Evolutionary conservation across 306 rosid species (phyloP).

Genomic region (barrel medic (Medicago truncatula)): DNA sequence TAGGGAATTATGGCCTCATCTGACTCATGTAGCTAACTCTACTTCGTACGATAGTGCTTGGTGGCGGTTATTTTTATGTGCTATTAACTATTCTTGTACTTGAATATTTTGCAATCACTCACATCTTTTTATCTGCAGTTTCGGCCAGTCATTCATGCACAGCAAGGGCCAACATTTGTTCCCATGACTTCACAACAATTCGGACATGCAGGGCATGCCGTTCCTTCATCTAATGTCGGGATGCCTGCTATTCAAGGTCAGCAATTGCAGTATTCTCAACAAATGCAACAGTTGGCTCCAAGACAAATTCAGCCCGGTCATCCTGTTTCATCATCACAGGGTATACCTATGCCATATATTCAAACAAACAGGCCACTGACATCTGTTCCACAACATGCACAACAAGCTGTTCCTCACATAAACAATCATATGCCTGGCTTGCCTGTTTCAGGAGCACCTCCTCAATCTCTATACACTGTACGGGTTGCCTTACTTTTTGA

Average conservation of each 20-base stretch:
- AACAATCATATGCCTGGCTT: slow-evolving; percentile 79
- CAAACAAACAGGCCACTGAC: slow-evolving; percentile 77
- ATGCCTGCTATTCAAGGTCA: slow-evolving; percentile 73
- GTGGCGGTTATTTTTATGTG: neutral
- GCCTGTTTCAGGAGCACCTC: slow-evolving; percentile 68
- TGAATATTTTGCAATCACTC: slow-evolving; percentile 26
- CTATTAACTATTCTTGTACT: slow-evolving; percentile 27
- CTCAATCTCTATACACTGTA: slow-evolving; percentile 79
- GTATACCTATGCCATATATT: slow-evolving; percentile 65
- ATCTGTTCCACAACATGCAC: slow-evolving; percentile 71
- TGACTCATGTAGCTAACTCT: slow-evolving; percentile 2
- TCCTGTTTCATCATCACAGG: slow-evolving; percentile 67
- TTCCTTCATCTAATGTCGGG: slow-evolving; percentile 69
- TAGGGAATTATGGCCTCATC: neutral
- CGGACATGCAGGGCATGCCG: slow-evolving; percentile 74
- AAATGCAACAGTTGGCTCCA: slow-evolving; percentile 75
- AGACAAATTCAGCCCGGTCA: slow-evolving; percentile 80
- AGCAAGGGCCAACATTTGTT: slow-evolving; percentile 77
- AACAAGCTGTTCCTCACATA: slow-evolving; percentile 68
- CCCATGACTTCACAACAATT: slow-evolving; percentile 72
- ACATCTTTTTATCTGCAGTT: slow-evolving; percentile 58
- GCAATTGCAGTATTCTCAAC: slow-evolving; percentile 82
- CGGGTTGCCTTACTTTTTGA: slow-evolving; percentile 39
- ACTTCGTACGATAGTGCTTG: neutral
- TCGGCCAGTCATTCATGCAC: slow-evolving; percentile 76